Evolutionary conservation across 2,329 filamentous ascomycete genomes (phyloP).

Genomic region (Coniochaeta hoffmannii): DNA sequence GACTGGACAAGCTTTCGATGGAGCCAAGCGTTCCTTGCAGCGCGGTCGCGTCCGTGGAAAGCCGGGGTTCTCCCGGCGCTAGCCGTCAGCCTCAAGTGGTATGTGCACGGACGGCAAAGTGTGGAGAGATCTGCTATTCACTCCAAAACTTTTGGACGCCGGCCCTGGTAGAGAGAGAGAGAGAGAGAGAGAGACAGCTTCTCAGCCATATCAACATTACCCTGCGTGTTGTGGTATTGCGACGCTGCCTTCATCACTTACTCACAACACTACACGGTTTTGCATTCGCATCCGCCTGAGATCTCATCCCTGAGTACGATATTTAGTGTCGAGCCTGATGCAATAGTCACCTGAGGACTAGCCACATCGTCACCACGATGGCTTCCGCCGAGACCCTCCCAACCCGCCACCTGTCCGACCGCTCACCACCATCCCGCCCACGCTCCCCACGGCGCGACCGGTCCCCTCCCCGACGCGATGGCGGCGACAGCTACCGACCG

Average conservation of each 20-base stretch:
- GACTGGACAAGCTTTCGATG: background rate
- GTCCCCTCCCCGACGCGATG: constrained; percentile 29
- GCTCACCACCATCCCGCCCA: constrained; percentile 10
- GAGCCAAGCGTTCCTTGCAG: background rate
- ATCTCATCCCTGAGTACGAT: background rate
- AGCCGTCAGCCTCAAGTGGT: background rate
- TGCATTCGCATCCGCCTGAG: background rate
- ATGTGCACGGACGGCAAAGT: background rate
- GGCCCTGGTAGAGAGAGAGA: background rate
- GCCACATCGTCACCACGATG: constrained; percentile 9
- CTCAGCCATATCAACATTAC: too few species aligned
- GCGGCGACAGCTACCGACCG: constrained; percentile 40
- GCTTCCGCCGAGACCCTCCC: constrained; percentile 13
- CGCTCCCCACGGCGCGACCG: constrained; percentile 8
- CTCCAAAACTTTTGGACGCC: background rate
- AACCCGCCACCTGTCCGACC: constrained; percentile 14
- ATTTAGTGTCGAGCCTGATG: background rate
- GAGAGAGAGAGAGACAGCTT: too few species aligned
- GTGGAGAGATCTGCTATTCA: background rate
- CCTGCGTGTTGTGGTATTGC: too few species aligned
- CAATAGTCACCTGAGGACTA: background rate
- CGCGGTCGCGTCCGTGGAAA: background rate
- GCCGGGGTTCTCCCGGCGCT: background rate
- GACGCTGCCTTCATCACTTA: background rate
- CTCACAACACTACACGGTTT: background rate